Percentiles rank a stretch among this genome's conserved stretches.
These are phyloP conservation scores for Pezicula radicicola DNA, from an alignment of 2,329 filamentous ascomycete genomes.

Conservation along the genomic window DNA sequence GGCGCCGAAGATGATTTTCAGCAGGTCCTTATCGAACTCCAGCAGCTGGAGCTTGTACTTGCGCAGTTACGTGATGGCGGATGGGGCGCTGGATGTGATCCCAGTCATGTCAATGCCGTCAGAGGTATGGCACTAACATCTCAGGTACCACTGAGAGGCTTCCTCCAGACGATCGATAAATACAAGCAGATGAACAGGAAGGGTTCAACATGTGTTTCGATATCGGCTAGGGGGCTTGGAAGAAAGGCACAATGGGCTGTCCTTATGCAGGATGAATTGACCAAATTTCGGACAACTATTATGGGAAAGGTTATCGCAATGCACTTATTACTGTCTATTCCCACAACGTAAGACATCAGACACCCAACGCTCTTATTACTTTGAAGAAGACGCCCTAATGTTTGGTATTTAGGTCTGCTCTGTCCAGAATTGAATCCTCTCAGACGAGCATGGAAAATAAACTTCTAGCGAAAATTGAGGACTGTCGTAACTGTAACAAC, in stretches of 20 bases:
- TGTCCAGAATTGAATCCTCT: too few species aligned
- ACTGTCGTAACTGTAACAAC: too few species aligned
- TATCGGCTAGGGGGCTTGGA: background rate
- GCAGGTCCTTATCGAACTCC: constrained; percentile 10
- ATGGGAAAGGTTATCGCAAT: background rate
- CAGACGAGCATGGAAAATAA: too few species aligned
- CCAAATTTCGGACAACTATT: constrained; percentile 8
- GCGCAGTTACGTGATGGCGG: constrained; percentile 4
- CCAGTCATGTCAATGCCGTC: constrained; percentile 10
- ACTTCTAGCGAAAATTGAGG: too few species aligned
- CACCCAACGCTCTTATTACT: too few species aligned
- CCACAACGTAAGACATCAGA: background rate
- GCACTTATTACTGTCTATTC: background rate
- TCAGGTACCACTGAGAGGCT: constrained; percentile 9
- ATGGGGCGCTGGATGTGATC: constrained; percentile 1
- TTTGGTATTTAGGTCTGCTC: too few species aligned
- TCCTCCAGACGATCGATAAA: constrained; percentile 10
- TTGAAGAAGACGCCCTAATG: background rate
- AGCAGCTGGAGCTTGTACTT: constrained; percentile 11
- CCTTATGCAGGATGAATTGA: constrained; percentile 14
- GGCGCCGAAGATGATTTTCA: constrained; percentile 17
- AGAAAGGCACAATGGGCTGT: constrained; percentile 13
- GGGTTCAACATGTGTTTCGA: background rate
- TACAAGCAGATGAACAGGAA: constrained; percentile 4
- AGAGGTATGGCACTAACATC: constrained; percentile 16